These are phyloP conservation scores for Hypoxylon subgilvum DNA, from an alignment of 495 filamentous ascomycete species.

Conservation along the genomic window DNA sequence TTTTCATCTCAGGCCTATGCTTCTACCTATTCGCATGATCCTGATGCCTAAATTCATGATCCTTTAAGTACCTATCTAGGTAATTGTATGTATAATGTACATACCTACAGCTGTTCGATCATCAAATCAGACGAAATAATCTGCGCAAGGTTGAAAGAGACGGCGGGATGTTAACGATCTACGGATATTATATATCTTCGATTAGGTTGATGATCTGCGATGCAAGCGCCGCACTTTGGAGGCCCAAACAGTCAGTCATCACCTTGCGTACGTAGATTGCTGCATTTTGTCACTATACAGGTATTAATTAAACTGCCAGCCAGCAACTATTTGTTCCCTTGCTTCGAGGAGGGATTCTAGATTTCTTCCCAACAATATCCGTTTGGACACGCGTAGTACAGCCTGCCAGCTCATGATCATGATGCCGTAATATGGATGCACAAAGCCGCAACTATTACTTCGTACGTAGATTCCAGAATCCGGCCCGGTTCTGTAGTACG, in stretches of 20 bases:
- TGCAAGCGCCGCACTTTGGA: conserved; percentile 19
- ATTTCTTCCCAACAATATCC: neutral
- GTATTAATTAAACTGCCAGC: conserved; percentile 9
- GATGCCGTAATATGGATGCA: conserved; percentile 3
- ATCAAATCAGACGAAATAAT: conserved; percentile 13
- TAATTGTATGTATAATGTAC: too few species aligned
- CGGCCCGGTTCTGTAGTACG: conserved; percentile 10
- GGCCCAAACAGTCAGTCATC: neutral
- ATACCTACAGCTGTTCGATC: conserved; percentile 5
- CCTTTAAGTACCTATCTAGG: too few species aligned
- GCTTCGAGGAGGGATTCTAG: neutral
- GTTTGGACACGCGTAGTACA: neutral
- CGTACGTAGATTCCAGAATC: conserved; percentile 25
- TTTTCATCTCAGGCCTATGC: neutral
- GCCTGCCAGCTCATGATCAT: neutral
- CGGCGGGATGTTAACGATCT: conserved; percentile 5
- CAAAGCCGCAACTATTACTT: conserved; percentile 14
- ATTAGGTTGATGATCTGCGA: conserved; percentile 38
- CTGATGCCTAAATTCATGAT: conserved; percentile 1
- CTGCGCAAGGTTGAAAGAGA: conserved; percentile 21
- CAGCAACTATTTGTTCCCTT: conserved; percentile 4
- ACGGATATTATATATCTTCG: conserved; percentile 25
- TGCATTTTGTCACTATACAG: conserved; percentile 21
- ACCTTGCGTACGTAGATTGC: conserved; percentile 5
- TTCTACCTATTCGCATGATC: conserved; percentile 6